A percentile compares a stretch with the other conserved stretches of the same genome.
Evolutionary conservation across 345 rosid species (phyloP).

Genomic region (Erucastrum elatum): DNA sequence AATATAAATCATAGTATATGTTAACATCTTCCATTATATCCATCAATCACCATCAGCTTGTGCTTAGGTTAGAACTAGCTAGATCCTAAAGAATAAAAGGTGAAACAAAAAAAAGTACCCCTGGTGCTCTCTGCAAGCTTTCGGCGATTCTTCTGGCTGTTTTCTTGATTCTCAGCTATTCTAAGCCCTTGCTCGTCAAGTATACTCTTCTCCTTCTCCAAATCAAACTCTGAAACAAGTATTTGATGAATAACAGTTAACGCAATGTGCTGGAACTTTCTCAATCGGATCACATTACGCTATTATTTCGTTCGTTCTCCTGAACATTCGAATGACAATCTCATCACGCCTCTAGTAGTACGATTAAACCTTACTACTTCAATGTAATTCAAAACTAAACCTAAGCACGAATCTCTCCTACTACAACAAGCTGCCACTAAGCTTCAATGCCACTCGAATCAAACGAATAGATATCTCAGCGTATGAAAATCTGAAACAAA

Average conservation of each 20-base stretch:
- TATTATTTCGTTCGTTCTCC: constrained; percentile 11
- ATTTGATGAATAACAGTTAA: constrained; percentile 1
- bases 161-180: constrained; percentile 96
- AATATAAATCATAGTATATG: constrained; percentile 11
- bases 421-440: constrained; percentile 6
- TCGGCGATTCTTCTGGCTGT: constrained; percentile 88
- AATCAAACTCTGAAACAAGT: constrained; percentile 63
- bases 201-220: constrained; percentile 86
- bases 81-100: background rate
- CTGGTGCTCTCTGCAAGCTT: constrained; percentile 98
- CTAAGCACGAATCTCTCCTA: constrained; percentile 10
- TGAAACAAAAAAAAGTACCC: constrained; percentile 49
- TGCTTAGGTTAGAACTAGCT: no score
- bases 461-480: background rate
- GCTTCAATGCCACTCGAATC: constrained; percentile 1
- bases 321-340: constrained; percentile 1
- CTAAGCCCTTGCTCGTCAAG: constrained; percentile 94
- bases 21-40: constrained; percentile 15
- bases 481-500: constrained; percentile 28
- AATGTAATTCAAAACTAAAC: background rate
- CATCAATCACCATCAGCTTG: background rate
- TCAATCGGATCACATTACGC: constrained; percentile 24
- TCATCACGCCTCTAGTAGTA: constrained; percentile 8
- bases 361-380: constrained; percentile 14
- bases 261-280: constrained; percentile 2